Base-by-base conservation (phyloP, 441 rosid genomes). In the Gossypium trilobum region DNA sequence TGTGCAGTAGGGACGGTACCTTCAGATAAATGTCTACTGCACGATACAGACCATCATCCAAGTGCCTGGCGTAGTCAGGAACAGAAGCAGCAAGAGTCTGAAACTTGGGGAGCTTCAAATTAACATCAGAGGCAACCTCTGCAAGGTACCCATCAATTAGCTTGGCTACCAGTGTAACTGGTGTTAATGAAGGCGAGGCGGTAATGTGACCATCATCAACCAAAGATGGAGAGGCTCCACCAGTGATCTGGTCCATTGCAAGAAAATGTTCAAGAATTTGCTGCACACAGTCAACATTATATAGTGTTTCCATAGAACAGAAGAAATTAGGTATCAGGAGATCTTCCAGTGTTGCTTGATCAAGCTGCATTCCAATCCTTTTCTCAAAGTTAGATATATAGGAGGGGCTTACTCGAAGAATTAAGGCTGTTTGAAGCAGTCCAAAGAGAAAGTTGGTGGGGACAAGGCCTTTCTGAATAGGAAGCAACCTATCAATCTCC, bases 31-130 rank as follows among this genome's bases (percentile, higher is more conserved):
- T 87, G 82, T 95, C 99, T 67, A 88, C 88, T 9, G 98, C 96
- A 1, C 98, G 97, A 75, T 95, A 95, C 74, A 95, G 96, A 27
- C 99, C 97, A 16, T 95, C 99, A 64, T 95, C 97, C 69, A 88
- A 78, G 44, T 91, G 97, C 78, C 99, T 88, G 13, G 97, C 88
- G 64, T 87, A 84, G 16, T 92, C 98, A 27, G 99, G 99, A 70
- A 95, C 86, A 78, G 98, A 79, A 75, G 95, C 93, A 31, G 95
- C 93, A 76, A 95, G 87, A 22, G 94, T 88, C 82, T 88, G 96
- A 82, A 95, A 95, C 82, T 92, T 92, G 48, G 93, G 88, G 76
- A 91, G 91, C 85, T 92, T 92, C 78, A 95, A 85, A 78, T 92
- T 95, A 48, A 87, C 85, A 78, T 95, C 99, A 62, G 97, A 89